Conservation (phyloP, 1,284 basidiomycete species). For the Cryptococcus depauperatus region DNA sequence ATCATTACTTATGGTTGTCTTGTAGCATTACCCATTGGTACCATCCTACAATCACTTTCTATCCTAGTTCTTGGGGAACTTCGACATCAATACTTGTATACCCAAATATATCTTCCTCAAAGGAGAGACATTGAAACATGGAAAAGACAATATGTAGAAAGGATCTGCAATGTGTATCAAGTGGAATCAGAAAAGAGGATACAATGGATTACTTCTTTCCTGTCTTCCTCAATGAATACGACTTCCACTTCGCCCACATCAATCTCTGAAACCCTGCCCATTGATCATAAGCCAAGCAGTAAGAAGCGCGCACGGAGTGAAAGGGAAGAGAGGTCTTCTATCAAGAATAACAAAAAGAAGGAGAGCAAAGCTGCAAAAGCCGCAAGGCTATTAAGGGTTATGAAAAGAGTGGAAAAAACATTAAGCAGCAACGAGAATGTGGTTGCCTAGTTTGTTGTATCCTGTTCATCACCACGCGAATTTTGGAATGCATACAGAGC, state of each 20-base stretch:
- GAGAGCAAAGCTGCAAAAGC: constrained; percentile 28
- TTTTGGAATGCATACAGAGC: too few relatives aligned
- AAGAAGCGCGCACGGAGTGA: constrained; percentile 3
- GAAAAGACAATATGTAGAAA: not conserved
- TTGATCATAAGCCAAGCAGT: not conserved
- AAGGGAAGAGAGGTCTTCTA: not conserved
- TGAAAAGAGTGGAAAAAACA: constrained; percentile 3
- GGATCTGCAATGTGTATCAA: not conserved
- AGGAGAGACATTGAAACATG: not conserved
- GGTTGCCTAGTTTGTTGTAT: too few relatives aligned
- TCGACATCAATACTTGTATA: not conserved
- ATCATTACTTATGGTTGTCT: too few relatives aligned
- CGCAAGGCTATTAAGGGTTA: constrained; percentile 19
- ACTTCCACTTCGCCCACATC: not conserved
- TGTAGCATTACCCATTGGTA: constrained; percentile 17
- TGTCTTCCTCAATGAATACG: not conserved
- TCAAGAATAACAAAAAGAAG: constrained; percentile 1
- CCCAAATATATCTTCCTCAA: constrained; percentile 3
- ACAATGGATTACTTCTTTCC: not conserved
- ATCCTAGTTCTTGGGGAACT: constrained; percentile 17
- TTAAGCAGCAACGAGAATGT: not conserved
- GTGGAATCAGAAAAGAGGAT: not conserved
- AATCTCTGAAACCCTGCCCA: not conserved
- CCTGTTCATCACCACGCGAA: too few relatives aligned
- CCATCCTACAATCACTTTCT: constrained; percentile 18